phyloP scores from a whole-genome alignment of 164 flowering plant species.

The Annona cherimola region DNA sequence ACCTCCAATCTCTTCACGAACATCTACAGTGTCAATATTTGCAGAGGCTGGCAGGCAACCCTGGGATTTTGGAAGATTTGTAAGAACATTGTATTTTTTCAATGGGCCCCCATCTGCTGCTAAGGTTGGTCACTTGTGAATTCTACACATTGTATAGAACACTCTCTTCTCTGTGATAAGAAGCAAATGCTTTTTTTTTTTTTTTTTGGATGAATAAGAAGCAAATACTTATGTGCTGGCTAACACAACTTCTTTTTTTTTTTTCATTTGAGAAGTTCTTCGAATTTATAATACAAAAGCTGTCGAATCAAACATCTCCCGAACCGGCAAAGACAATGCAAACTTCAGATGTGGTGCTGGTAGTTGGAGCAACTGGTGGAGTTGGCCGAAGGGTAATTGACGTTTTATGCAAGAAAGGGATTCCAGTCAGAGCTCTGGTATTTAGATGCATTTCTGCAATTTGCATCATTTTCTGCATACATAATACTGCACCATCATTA shows the following conservation, averaged over 20 bases:
- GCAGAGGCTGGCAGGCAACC: conserved; percentile 53
- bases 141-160: background rate
- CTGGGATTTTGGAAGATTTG: conserved; percentile 93
- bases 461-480: background rate
- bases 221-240: conserved; percentile 8
- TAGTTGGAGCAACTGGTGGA: conserved; percentile 96
- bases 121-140: conserved; percentile 44
- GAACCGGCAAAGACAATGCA: conserved; percentile 56
- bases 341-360: conserved; percentile 61
- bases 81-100: conserved; percentile 76
- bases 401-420: conserved; percentile 60
- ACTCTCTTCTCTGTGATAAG: background rate
- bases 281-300: conserved; percentile 55
- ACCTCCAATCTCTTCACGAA: conserved; percentile 22
- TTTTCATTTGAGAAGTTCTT: conserved; percentile 49
- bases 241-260: conserved; percentile 13
- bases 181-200: background rate
- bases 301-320: conserved; percentile 48
- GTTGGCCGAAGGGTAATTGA: conserved; percentile 95
- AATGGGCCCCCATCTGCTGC: conserved; percentile 89
- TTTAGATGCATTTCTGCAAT: conserved; percentile 1
- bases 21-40: conserved; percentile 24
- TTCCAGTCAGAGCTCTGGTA: conserved; percentile 85
- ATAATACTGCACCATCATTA: background rate
- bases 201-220: background rate